Conservation (phyloP, 768 basidiomycete genomes). For the Asterophora parasitica region DNA sequence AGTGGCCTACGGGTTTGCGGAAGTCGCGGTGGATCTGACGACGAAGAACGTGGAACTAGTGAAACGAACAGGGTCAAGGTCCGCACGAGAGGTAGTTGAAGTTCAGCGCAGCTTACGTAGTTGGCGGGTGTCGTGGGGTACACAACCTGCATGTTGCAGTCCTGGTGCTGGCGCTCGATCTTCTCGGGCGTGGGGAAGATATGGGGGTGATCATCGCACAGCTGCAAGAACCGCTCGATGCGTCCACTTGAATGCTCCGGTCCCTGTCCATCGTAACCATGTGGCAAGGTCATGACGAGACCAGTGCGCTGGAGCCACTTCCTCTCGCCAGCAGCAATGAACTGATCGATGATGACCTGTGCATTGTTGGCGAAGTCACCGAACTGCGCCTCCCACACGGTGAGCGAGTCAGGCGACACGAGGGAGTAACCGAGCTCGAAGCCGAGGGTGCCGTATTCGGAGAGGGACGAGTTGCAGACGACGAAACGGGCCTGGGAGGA, state of each 20-base stretch:
- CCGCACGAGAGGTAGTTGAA: background rate
- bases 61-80: constrained; percentile 7
- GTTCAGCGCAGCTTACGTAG: constrained; percentile 51
- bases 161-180: constrained; percentile 93
- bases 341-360: constrained; percentile 98
- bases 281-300: constrained; percentile 82
- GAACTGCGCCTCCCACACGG: constrained; percentile 98
- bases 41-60: constrained; percentile 91
- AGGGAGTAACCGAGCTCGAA: constrained; percentile 99
- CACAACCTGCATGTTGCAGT: constrained; percentile 99
- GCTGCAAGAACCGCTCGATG: constrained; percentile 93
- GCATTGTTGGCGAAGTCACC: constrained; percentile 98
- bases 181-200: constrained; percentile 85
- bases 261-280: constrained; percentile 98
- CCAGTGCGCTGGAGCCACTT: constrained; percentile 97
- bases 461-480: constrained; percentile 94
- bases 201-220: constrained; percentile 96
- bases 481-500: constrained; percentile 89
- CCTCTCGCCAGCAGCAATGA: constrained; percentile 94
- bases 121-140: constrained; percentile 97
- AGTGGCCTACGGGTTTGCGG: constrained; percentile 78
- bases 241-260: constrained; percentile 97
- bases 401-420: constrained; percentile 87
- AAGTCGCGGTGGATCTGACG: constrained; percentile 97
- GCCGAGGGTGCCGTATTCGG: constrained; percentile 91